A percentile compares a stretch with the other conserved stretches of the same genome.
These are phyloP conservation scores for Pleurozium schreberi DNA, from an alignment of 225 moss, liverwort and hornwort genomes.

Conservation along the genomic window DNA sequence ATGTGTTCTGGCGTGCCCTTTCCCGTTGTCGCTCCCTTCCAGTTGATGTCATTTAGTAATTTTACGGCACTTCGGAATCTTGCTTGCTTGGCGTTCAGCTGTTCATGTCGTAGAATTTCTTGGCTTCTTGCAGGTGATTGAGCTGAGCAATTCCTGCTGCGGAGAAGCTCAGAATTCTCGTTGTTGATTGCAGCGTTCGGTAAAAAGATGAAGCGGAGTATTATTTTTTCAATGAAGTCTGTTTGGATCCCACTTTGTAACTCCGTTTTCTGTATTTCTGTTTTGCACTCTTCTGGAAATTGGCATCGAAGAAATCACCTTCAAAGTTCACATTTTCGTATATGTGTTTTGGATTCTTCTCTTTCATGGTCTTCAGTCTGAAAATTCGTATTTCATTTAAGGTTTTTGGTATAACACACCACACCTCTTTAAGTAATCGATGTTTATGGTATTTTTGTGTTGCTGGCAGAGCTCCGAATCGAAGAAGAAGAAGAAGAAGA, in stretches of 20 bases:
- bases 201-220: background rate
- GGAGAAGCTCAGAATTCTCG: background rate
- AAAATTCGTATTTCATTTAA: background rate
- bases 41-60: background rate
- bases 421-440: background rate
- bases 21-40: constrained; percentile 41
- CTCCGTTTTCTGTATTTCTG: background rate
- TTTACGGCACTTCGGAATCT: background rate
- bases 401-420: background rate
- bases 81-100: background rate
- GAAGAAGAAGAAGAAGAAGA: background rate
- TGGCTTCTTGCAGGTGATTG: background rate
- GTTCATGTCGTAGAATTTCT: background rate
- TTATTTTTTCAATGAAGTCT: background rate
- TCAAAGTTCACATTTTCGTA: too few relatives aligned
- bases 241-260: background rate
- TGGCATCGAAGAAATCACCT: background rate
- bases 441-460: background rate
- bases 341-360: background rate
- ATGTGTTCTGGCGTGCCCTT: constrained; percentile 60
- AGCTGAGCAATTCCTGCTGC: background rate
- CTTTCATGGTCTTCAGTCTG: background rate
- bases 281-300: background rate
- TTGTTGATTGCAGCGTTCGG: background rate
- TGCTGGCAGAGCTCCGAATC: background rate